Evolutionary conservation across 768 basidiomycete genomes (phyloP).

Genomic region (Xerocomellus chrysenteron): DNA sequence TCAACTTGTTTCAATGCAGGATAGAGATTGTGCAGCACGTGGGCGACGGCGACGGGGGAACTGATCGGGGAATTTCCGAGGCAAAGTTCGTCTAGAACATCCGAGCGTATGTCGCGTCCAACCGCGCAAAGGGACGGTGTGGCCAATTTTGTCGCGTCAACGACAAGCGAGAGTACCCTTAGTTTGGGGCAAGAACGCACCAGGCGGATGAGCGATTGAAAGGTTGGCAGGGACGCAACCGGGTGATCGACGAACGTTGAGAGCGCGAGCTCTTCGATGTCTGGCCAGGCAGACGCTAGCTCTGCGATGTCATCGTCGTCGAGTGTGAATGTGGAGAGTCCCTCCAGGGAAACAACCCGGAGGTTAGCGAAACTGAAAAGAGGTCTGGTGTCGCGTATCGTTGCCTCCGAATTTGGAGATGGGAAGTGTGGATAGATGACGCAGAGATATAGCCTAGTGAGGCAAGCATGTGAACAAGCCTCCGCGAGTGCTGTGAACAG

Average conservation of each 20-base stretch:
- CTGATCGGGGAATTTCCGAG: constrained; percentile 24
- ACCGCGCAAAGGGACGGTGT: background rate
- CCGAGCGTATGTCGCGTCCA: background rate
- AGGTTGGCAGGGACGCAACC: constrained; percentile 19
- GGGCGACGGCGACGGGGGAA: constrained; percentile 9
- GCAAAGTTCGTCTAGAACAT: constrained; percentile 9
- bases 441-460: constrained; percentile 13
- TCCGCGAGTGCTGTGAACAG: constrained; percentile 9
- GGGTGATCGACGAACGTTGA: constrained; percentile 16
- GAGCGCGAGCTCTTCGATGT: constrained; percentile 19
- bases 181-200: constrained; percentile 13
- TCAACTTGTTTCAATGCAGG: constrained; percentile 22
- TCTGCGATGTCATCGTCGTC: constrained; percentile 15
- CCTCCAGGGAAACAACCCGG: constrained; percentile 15
- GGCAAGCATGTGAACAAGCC: constrained; percentile 12
- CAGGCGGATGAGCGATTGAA: constrained; percentile 15
- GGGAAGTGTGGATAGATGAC: constrained; percentile 14
- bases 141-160: constrained; percentile 14
- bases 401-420: background rate
- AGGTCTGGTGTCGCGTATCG: constrained; percentile 13
- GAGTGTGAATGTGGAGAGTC: constrained; percentile 13
- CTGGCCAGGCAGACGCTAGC: constrained; percentile 22
- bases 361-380: constrained; percentile 16
- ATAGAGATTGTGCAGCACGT: constrained; percentile 11
- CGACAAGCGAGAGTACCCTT: constrained; percentile 21